A percentile compares a stretch with the other conserved stretches of the same genome.
phyloP scores from a whole-genome alignment of 306 rosid species.

The Echinosophora koreensis region DNA sequence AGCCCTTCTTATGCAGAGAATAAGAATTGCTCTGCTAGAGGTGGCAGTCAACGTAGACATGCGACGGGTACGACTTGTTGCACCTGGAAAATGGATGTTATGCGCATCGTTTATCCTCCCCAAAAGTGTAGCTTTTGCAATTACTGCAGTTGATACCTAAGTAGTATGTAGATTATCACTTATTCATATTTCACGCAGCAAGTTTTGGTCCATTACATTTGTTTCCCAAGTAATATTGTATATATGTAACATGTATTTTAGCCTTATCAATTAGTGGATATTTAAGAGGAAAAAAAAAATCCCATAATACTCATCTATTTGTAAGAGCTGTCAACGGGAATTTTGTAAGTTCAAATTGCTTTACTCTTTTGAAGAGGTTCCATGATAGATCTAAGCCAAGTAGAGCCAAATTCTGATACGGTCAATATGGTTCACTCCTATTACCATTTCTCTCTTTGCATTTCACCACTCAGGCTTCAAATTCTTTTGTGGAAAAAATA shows the following conservation, averaged over 20 bases:
- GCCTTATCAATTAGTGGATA: slow-evolving; percentile 13
- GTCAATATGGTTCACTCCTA: not conserved
- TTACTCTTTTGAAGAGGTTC: not conserved
- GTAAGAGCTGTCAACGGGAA: not conserved
- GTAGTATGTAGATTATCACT: slow-evolving; percentile 37
- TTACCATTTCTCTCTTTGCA: not conserved
- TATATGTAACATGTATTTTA: slow-evolving; percentile 22
- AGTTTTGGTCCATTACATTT: slow-evolving; percentile 31
- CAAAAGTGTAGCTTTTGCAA: slow-evolving; percentile 74
- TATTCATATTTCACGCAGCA: not conserved
- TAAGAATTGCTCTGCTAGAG: slow-evolving; percentile 81
- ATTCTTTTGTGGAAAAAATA: not conserved
- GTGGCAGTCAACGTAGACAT: slow-evolving; percentile 80
- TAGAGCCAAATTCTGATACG: not conserved
- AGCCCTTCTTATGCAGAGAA: slow-evolving; percentile 63
- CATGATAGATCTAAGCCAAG: not conserved
- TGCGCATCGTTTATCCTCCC: slow-evolving; percentile 93
- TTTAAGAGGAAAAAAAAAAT: not conserved
- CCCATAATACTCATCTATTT: not conserved
- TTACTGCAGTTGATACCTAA: slow-evolving; percentile 48
- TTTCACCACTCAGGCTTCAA: not conserved
- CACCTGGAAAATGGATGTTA: slow-evolving; percentile 98
- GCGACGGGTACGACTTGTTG: slow-evolving; percentile 88
- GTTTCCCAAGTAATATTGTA: slow-evolving; percentile 27
- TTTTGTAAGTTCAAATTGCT: not conserved